Percentiles rank a stretch among this genome's conserved stretches.
phyloP scores from a whole-genome alignment of 192 early-diverging fungal species.

The Coemansia sp. region DNA sequence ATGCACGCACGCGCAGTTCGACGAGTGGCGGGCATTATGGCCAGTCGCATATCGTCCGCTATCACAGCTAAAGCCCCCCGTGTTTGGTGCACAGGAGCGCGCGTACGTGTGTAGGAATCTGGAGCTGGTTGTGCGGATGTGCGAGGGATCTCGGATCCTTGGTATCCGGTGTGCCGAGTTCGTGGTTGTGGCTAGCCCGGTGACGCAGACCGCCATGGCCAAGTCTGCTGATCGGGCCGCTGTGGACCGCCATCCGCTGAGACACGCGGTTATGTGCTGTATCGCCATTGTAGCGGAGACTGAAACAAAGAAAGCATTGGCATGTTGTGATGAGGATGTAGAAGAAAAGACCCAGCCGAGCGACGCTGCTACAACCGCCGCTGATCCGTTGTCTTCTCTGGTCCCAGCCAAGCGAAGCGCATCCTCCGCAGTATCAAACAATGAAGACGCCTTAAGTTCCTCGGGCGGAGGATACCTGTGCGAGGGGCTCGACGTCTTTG shows the following conservation, averaged over 20 bases:
- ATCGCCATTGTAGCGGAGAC: slow-evolving; percentile 63
- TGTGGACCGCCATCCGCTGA: slow-evolving; percentile 61
- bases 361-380: not conserved
- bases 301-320: slow-evolving; percentile 42
- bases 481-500: slow-evolving; percentile 79
- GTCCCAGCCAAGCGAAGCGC: slow-evolving; percentile 1
- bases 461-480: slow-evolving; percentile 66
- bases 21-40: slow-evolving; percentile 79
- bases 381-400: not conserved
- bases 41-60: slow-evolving; percentile 71
- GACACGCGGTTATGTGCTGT: slow-evolving; percentile 81
- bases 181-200: slow-evolving; percentile 52
- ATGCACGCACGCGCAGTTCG: slow-evolving; percentile 68
- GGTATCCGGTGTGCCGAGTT: not conserved
- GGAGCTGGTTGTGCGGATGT: not conserved
- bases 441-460: not conserved
- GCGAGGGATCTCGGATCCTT: not conserved
- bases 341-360: not conserved
- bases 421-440: not conserved
- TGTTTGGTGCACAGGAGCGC: slow-evolving; percentile 16
- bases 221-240: slow-evolving; percentile 54
- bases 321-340: not conserved
- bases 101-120: slow-evolving; percentile 14
- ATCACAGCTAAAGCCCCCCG: slow-evolving; percentile 8
- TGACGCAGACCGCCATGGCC: slow-evolving; percentile 53